Conservation (phyloP, 768 basidiomycete species). For the Tylopilus cervinicoccineus region DNA sequence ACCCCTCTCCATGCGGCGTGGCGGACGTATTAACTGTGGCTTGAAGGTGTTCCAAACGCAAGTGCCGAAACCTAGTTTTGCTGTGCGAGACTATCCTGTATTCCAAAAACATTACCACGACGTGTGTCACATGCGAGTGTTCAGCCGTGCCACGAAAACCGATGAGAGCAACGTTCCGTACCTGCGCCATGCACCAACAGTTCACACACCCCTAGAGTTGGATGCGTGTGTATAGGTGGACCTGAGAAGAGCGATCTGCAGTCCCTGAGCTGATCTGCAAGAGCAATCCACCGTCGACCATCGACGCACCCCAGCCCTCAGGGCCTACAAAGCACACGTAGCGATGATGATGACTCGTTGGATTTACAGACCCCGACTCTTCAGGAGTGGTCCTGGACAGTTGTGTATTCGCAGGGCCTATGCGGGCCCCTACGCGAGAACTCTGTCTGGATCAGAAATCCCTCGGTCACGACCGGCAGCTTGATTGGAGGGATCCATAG, state of each 20-base stretch:
- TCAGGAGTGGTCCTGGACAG: no score
- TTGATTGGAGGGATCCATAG: no score
- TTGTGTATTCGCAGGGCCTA: no score
- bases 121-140: no score
- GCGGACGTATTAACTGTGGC: no score
- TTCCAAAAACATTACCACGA: background rate
- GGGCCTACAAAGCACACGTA: background rate
- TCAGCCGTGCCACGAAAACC: background rate
- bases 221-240: background rate
- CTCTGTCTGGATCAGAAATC: no score
- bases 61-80: background rate
- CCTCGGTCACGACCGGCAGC: no score
- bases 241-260: background rate
- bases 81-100: background rate
- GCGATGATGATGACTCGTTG: no score
- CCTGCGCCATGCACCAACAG: background rate
- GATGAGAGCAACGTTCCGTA: no score
- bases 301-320: background rate
- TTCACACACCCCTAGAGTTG: background rate
- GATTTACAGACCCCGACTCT: no score
- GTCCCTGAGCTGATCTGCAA: background rate
- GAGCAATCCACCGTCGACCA: background rate
- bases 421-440: no score
- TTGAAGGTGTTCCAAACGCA: background rate
- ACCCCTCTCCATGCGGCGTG: background rate